These are phyloP conservation scores for Cyclotella atomus DNA, from an alignment of 108 stramenopile species.

Conservation along the genomic window DNA sequence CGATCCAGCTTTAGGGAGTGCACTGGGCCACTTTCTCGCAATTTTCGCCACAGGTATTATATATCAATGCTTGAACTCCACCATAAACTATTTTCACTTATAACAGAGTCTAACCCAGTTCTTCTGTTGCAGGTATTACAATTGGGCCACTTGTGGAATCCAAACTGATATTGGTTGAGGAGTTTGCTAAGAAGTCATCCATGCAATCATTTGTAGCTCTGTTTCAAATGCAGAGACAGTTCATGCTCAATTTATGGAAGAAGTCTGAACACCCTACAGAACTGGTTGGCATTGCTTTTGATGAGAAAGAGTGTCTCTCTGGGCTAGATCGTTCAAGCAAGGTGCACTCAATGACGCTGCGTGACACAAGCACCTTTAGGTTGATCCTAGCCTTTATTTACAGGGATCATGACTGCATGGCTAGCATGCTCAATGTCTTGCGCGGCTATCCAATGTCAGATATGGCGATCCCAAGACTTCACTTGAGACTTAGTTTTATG, in stretches of 20 bases:
- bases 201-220: slow-evolving; percentile 13
- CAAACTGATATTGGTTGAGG: slow-evolving; percentile 30
- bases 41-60: slow-evolving; percentile 24
- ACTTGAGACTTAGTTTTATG: slow-evolving; percentile 28
- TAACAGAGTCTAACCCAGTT: too few relatives aligned
- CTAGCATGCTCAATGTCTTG: slow-evolving; percentile 25
- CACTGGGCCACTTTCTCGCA: slow-evolving; percentile 10
- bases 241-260: slow-evolving; percentile 28
- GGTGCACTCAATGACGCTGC: slow-evolving; percentile 26
- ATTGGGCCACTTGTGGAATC: slow-evolving; percentile 34
- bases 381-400: slow-evolving; percentile 47
- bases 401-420: slow-evolving; percentile 33
- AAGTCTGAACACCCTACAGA: slow-evolving; percentile 15
- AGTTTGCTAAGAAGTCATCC: slow-evolving; percentile 10
- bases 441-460: slow-evolving; percentile 37
- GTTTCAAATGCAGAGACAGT: slow-evolving; percentile 38
- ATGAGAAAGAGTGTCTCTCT: slow-evolving; percentile 24
- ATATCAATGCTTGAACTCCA: too few relatives aligned
- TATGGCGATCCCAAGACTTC: slow-evolving; percentile 16
- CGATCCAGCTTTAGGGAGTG: slow-evolving; percentile 19
- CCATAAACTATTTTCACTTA: too few relatives aligned
- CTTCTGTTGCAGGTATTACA: too few relatives aligned
- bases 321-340: slow-evolving; percentile 25
- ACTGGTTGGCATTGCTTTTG: slow-evolving; percentile 17
- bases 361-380: slow-evolving; percentile 34